These are phyloP conservation scores for Phylloboletellus chloephorus DNA, from an alignment of 1,284 basidiomycete genomes.

Conservation along the genomic window DNA sequence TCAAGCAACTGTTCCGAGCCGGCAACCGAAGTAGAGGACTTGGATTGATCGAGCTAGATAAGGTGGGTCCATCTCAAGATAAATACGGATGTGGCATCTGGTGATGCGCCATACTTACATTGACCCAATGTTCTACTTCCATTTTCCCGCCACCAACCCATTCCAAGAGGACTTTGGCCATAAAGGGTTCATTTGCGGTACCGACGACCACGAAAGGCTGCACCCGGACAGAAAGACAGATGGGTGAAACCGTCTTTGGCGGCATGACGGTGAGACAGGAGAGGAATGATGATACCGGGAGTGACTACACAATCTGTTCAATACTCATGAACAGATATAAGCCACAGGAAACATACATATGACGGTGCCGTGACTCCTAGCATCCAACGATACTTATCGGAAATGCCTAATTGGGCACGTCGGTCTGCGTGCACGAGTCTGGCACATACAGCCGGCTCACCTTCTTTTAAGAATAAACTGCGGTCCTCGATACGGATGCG, in stretches of 20 bases:
- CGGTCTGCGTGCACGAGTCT: slow-evolving; percentile 34
- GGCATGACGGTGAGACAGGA: slow-evolving; percentile 40
- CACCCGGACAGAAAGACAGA: slow-evolving; percentile 34
- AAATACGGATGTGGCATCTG: neutral
- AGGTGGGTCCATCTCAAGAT: slow-evolving; percentile 1
- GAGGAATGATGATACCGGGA: slow-evolving; percentile 44
- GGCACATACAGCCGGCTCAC: slow-evolving; percentile 32
- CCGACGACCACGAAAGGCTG: slow-evolving; percentile 59
- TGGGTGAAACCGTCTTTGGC: slow-evolving; percentile 31
- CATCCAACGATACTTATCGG: slow-evolving; percentile 67
- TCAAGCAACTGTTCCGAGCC: slow-evolving; percentile 72
- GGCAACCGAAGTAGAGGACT: slow-evolving; percentile 39
- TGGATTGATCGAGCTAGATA: slow-evolving; percentile 55
- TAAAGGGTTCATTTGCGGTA: slow-evolving; percentile 54
- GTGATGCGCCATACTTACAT: slow-evolving; percentile 41
- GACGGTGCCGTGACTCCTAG: slow-evolving; percentile 61
- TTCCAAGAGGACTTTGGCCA: slow-evolving; percentile 54
- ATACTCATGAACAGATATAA: neutral
- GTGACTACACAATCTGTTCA: slow-evolving; percentile 14
- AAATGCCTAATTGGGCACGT: slow-evolving; percentile 30
- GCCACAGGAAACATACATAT: slow-evolving; percentile 49
- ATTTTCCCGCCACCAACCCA: slow-evolving; percentile 44
- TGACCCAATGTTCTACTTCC: slow-evolving; percentile 70
- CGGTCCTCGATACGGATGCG: slow-evolving; percentile 59
- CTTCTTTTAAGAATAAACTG: slow-evolving; percentile 54